Evolutionary conservation across 2,329 filamentous ascomycete species (phyloP).

Genomic region (Aspergillus alliaceus): DNA sequence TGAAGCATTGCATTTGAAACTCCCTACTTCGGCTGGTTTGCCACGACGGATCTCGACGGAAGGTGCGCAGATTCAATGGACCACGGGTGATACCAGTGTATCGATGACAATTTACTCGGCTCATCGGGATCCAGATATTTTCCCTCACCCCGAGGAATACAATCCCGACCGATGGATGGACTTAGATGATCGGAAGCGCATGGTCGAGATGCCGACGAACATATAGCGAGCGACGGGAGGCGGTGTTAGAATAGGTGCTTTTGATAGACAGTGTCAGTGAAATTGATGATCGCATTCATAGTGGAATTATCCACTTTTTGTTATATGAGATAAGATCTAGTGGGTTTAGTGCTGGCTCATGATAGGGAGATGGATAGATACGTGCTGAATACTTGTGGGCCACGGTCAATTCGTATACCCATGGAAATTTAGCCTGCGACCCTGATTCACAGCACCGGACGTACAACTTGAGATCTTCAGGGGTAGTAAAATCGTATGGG

Average conservation of each 20-base stretch:
- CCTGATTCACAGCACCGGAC: neutral
- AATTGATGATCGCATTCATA: neutral
- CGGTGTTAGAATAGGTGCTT: neutral
- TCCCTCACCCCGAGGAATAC: constrained; percentile 35
- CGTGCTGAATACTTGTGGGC: neutral
- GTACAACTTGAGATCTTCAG: neutral
- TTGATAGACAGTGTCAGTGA: neutral
- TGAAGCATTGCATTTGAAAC: constrained; percentile 45
- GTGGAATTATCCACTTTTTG: neutral
- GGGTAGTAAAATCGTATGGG: neutral
- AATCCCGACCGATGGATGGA: constrained; percentile 42
- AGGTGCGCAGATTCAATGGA: constrained; percentile 41
- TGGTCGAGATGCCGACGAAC: constrained; percentile 21
- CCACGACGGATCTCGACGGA: constrained; percentile 44
- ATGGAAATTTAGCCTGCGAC: neutral
- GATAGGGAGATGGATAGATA: neutral
- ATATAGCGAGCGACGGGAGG: constrained; percentile 3
- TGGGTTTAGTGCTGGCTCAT: neutral
- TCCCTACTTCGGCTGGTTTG: constrained; percentile 41
- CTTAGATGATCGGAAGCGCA: constrained; percentile 31
- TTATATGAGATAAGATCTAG: neutral
- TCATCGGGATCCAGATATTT: constrained; percentile 35
- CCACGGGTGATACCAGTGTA: constrained; percentile 45
- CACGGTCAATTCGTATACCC: neutral
- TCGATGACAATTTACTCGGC: constrained; percentile 40